Evolutionary conservation across 2,329 filamentous ascomycete genomes (phyloP).

Genomic region (Botrytis deweyae): DNA sequence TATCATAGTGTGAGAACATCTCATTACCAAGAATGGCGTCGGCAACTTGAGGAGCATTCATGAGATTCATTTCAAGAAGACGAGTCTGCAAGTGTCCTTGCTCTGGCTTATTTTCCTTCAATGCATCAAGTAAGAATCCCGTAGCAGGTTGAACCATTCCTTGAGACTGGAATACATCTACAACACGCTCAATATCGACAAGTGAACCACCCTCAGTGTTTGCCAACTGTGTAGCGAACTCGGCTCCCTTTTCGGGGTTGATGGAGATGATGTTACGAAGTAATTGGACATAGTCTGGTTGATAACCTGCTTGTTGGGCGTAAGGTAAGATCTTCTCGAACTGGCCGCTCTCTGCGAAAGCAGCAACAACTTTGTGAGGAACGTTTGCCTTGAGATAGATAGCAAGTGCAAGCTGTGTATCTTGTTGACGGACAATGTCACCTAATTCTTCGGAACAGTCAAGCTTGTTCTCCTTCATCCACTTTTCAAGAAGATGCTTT

Average conservation of each 20-base stretch:
- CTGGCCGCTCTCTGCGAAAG: conserved; percentile 91
- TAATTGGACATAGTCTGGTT: conserved; percentile 91
- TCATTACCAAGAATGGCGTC: conserved; percentile 97
- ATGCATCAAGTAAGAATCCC: conserved; percentile 92
- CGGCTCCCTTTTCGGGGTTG: conserved; percentile 89
- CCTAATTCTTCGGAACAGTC: conserved; percentile 95
- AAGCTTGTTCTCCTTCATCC: conserved; percentile 94
- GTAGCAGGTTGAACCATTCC: conserved; percentile 98
- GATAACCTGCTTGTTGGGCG: conserved; percentile 78
- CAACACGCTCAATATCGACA: conserved; percentile 89
- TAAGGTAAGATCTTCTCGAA: conserved; percentile 97
- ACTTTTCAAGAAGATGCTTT: conserved; percentile 96
- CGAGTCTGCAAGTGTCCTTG: conserved; percentile 92
- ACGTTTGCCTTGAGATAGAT: conserved; percentile 92
- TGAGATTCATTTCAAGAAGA: conserved; percentile 94
- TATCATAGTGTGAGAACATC: conserved; percentile 98
- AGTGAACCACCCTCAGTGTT: conserved; percentile 85
- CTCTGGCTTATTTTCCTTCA: conserved; percentile 93
- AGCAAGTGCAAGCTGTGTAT: conserved; percentile 79
- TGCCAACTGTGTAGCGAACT: conserved; percentile 89
- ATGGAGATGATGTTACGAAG: conserved; percentile 80
- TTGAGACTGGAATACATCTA: conserved; percentile 97
- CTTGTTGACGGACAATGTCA: conserved; percentile 87
- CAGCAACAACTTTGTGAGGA: conserved; percentile 90
- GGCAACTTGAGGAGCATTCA: conserved; percentile 95